Evolutionary conservation across 768 basidiomycete species (phyloP).

Genomic region (Trametes sanguinea): DNA sequence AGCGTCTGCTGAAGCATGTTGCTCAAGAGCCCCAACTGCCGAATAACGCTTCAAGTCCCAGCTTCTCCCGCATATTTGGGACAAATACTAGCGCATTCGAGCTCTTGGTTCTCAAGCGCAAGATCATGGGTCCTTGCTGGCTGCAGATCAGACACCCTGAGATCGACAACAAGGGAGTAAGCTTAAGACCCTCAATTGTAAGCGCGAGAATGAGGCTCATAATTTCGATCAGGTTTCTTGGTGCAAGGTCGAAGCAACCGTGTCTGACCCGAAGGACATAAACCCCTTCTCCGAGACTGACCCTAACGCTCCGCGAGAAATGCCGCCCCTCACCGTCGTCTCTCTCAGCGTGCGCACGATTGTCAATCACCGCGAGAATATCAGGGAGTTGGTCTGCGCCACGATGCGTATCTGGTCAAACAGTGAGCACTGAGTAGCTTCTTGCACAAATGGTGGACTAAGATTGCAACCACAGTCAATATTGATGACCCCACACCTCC

Average conservation of each 20-base stretch:
- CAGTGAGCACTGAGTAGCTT: slow-evolving; percentile 38
- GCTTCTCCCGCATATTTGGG: slow-evolving; percentile 86
- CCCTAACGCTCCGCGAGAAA: slow-evolving; percentile 66
- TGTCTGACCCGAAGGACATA: slow-evolving; percentile 85
- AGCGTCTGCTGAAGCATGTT: background rate
- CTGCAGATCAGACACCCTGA: slow-evolving; percentile 76
- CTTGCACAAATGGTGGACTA: background rate
- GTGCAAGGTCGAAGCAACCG: slow-evolving; percentile 91
- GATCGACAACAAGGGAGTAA: slow-evolving; percentile 78
- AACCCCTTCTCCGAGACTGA: slow-evolving; percentile 81
- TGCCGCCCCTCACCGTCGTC: slow-evolving; percentile 89
- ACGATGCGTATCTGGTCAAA: slow-evolving; percentile 84
- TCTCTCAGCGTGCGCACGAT: slow-evolving; percentile 87
- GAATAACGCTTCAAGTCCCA: slow-evolving; percentile 70
- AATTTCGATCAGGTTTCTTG: slow-evolving; percentile 73
- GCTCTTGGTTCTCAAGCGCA: slow-evolving; percentile 88
- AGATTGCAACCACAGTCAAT: slow-evolving; percentile 51
- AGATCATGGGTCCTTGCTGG: slow-evolving; percentile 99
- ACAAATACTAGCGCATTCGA: slow-evolving; percentile 94
- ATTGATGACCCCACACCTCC: slow-evolving; percentile 93
- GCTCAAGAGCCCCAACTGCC: slow-evolving; percentile 72
- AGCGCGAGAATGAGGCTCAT: background rate
- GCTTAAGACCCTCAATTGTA: slow-evolving; percentile 28
- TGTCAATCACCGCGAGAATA: slow-evolving; percentile 92
- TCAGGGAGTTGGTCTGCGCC: slow-evolving; percentile 88